These are phyloP conservation scores for Tetradesmus lagerheimii DNA, from an alignment of 139 green algal species.

Conservation along the genomic window DNA sequence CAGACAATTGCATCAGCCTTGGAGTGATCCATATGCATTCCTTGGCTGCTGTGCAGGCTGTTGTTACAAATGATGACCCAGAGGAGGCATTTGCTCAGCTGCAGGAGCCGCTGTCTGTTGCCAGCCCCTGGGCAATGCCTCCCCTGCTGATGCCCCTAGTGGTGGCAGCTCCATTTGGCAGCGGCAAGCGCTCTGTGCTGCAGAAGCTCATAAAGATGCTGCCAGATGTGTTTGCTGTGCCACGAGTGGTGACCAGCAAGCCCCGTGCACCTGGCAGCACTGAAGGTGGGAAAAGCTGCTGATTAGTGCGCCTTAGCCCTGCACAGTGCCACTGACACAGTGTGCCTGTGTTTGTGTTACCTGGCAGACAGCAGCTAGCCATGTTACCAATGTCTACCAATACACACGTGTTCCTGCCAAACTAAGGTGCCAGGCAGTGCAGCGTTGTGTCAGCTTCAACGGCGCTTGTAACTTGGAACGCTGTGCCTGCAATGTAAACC, in stretches of 20 bases:
- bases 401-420: too few species aligned
- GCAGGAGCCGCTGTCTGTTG: conserved; percentile 53
- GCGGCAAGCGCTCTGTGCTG: conserved; percentile 70
- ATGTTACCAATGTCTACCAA: too few species aligned
- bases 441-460: too few species aligned
- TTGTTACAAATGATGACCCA: conserved; percentile 18
- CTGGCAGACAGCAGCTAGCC: too few species aligned
- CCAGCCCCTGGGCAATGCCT: conserved; percentile 60
- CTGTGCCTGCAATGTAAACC: too few species aligned
- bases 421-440: too few species aligned
- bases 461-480: too few species aligned
- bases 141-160: conserved; percentile 68
- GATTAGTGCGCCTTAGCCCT: neutral
- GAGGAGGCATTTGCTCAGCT: conserved; percentile 3
- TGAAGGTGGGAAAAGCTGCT: neutral
- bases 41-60: neutral
- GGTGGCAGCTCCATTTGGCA: conserved; percentile 75
- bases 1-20: neutral
- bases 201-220: conserved; percentile 62
- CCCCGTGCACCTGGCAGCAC: neutral
- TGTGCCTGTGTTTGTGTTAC: too few species aligned
- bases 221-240: conserved; percentile 57
- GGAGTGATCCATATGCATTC: neutral
- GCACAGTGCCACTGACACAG: too few species aligned
- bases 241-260: conserved; percentile 49